Evolutionary conservation across 306 rosid species (phyloP), one percentile per base, ranked within the genome.

Genomic region (Malus orientalis): DNA sequence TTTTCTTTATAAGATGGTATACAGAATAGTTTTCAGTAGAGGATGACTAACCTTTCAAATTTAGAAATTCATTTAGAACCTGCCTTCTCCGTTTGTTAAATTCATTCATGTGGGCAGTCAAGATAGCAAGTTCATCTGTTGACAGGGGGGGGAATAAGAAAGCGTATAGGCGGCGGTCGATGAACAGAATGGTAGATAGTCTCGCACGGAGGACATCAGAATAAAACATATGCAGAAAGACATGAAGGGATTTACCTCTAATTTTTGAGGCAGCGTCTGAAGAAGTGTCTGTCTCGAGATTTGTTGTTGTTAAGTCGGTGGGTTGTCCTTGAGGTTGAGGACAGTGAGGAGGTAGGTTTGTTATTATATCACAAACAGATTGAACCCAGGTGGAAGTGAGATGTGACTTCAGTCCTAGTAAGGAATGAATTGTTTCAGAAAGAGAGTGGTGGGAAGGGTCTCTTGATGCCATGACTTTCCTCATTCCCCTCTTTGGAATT

Each of bases 21-120:
- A 18, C 20, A 4, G 5, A 16, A 19, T 19, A 23, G 25, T 22
- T 44, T 27, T 61, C 3, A 27, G 40, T 61, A 33, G 42, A 59
- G 66, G 38, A 58, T 36, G 76, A 47, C 84, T 70, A 75, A 79
- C 86, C 86, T 83, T 81, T 83, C 84, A 83, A 71, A 70, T 83
- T 81, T 58, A 83, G 73, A 67, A 79, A 67, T 54, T 83, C 81
- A 59, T 79, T 79, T n/a, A 79, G 73, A 73, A 83, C 71, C 75
- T 66, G 71, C 72, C 77, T 79, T 83, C 84, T 80, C 69, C 60
- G 81, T 45, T 27, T 60, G 82, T 79, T 83, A 66, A 83, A 42
- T 75, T 75, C 79, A 71, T 49, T 59, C 53, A 83, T 76, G 76
- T 44, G 33, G n/a, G 75, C 67, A 27, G 81, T 79, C 59, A 83